Evolutionary conservation across 1,284 basidiomycete species (phyloP).

Genomic region (Calocybe gambosa): DNA sequence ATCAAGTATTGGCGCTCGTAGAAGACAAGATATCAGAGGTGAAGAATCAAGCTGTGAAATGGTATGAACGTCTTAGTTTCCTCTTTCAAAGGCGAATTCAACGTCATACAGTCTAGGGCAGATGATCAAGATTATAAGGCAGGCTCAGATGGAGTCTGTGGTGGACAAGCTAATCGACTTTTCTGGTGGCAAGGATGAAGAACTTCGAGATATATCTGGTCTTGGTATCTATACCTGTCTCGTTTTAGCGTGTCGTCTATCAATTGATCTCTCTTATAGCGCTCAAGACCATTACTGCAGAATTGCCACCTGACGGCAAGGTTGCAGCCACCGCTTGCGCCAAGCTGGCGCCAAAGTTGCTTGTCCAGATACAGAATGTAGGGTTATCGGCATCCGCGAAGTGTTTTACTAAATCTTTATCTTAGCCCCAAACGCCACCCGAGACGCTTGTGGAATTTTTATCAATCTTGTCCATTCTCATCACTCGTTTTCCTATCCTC

Average conservation of each 20-base stretch:
- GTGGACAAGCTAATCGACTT: conserved; percentile 86
- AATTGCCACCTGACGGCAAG: conserved; percentile 76
- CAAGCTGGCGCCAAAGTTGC: conserved; percentile 81
- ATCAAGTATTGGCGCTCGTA: conserved; percentile 77
- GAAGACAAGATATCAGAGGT: conserved; percentile 96
- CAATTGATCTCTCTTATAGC: conserved; percentile 41
- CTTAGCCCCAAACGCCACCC: conserved; percentile 62
- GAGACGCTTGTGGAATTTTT: conserved; percentile 87
- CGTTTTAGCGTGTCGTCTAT: not conserved
- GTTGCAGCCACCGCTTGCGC: conserved; percentile 77
- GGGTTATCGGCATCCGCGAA: conserved; percentile 19
- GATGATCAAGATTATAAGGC: conserved; percentile 81
- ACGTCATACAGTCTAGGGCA: conserved; percentile 65
- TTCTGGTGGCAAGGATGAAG: conserved; percentile 81
- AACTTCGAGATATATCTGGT: conserved; percentile 88
- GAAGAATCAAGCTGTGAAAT: conserved; percentile 95
- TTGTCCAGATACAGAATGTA: conserved; percentile 73
- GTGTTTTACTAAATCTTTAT: conserved; percentile 8
- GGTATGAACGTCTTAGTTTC: conserved; percentile 42
- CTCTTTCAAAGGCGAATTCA: not conserved
- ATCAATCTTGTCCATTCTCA: conserved; percentile 87
- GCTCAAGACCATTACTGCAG: conserved; percentile 90
- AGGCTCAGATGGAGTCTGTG: conserved; percentile 77
- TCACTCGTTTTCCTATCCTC: conserved; percentile 77
- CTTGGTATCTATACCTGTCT: conserved; percentile 57